phyloP scores from a whole-genome alignment of 306 rosid genomes.

The Prunus padus region DNA sequence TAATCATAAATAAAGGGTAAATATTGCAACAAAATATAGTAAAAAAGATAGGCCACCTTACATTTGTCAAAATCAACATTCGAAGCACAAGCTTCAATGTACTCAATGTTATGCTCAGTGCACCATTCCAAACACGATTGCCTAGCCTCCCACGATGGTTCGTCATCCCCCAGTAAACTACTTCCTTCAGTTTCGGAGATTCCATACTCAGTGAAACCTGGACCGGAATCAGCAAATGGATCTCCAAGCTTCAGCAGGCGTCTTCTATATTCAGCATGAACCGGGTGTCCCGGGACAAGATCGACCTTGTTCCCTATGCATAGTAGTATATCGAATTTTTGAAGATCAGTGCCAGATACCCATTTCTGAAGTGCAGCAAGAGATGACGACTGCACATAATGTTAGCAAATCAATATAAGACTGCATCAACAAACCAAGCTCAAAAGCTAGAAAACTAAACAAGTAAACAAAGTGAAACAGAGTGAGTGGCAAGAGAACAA shows the following conservation, averaged over 20 bases:
- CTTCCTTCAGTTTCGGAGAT: constrained; percentile 82
- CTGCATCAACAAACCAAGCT: constrained; percentile 11
- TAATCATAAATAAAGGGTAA: background rate
- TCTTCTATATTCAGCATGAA: constrained; percentile 74
- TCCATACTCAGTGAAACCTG: constrained; percentile 56
- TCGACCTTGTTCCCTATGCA: constrained; percentile 94
- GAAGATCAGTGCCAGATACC: constrained; percentile 63
- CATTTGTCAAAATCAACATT: constrained; percentile 80
- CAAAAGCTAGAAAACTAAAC: background rate
- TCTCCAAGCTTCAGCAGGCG: constrained; percentile 51
- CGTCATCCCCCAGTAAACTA: constrained; percentile 64
- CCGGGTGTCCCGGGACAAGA: constrained; percentile 72
- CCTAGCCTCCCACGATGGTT: constrained; percentile 49
- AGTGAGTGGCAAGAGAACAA: constrained; percentile 30
- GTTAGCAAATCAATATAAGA: constrained; percentile 6
- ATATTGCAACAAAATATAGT: background rate
- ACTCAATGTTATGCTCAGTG: constrained; percentile 70
- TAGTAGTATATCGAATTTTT: constrained; percentile 64
- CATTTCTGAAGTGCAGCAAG: constrained; percentile 61
- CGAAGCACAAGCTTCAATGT: constrained; percentile 81
- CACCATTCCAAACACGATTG: constrained; percentile 78
- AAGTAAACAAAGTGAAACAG: constrained; percentile 9
- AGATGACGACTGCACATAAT: constrained; percentile 59
- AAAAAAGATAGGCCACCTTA: constrained; percentile 28
- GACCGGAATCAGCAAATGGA: constrained; percentile 34